Conservation (phyloP, 1,284 basidiomycete species). For the Malassezia vespertilionis region DNA sequence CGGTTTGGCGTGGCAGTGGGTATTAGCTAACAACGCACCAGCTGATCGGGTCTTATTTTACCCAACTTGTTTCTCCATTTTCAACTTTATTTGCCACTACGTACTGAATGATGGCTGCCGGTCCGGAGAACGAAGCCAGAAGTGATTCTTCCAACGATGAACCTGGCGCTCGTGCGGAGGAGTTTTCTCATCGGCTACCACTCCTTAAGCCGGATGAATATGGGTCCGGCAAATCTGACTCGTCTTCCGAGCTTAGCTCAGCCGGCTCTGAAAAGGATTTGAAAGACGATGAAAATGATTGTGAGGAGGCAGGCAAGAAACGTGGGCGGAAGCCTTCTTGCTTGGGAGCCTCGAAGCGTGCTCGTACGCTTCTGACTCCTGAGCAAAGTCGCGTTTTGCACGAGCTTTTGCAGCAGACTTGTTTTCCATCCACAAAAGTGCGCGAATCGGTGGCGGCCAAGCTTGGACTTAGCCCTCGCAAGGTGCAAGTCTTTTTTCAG, state of each 20-base stretch:
- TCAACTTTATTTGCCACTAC: too few species aligned
- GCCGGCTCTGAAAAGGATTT: not conserved
- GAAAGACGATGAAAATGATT: not conserved
- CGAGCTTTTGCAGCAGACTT: constrained; percentile 28
- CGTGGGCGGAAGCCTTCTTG: not conserved
- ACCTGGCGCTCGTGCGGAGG: too few species aligned
- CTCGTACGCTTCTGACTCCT: constrained; percentile 21
- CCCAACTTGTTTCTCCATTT: too few species aligned
- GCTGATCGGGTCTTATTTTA: too few species aligned
- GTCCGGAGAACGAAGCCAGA: too few species aligned
- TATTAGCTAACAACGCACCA: too few species aligned
- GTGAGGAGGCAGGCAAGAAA: not conserved
- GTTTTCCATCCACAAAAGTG: constrained; percentile 31
- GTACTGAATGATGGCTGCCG: too few species aligned
- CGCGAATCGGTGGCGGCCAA: constrained; percentile 26
- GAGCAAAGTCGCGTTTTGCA: constrained; percentile 31
- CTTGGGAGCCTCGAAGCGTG: constrained; percentile 2
- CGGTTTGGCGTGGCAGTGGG: too few species aligned
- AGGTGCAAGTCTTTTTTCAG: constrained; percentile 32
- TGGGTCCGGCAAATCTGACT: not conserved
- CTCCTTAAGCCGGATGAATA: not conserved
- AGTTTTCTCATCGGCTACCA: not conserved
- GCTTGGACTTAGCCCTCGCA: constrained; percentile 27
- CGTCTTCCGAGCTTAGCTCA: not conserved
- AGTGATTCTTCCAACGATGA: too few species aligned